Percentiles rank a stretch among this genome's conserved stretches.
phyloP scores from a whole-genome alignment of 2,329 filamentous ascomycete species.

The Oidium heveae region DNA sequence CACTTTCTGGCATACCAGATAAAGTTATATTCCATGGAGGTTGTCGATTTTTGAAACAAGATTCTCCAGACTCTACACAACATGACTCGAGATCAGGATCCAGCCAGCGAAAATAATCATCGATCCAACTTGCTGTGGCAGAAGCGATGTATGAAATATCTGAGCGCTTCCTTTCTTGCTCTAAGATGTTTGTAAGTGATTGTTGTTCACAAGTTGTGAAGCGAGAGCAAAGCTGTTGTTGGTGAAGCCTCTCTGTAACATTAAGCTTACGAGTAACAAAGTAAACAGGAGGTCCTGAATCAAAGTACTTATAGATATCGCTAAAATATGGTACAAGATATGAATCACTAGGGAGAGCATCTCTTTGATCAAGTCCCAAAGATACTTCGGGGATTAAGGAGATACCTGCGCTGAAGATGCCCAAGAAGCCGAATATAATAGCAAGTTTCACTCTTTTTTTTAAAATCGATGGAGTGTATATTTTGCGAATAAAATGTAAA shows the following conservation, averaged over 20 bases:
- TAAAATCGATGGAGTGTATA: constrained; percentile 62
- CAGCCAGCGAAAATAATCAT: constrained; percentile 93
- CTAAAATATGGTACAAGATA: constrained; percentile 95
- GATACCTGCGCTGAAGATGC: constrained; percentile 62
- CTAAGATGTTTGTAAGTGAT: constrained; percentile 71
- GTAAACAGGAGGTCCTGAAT: constrained; percentile 79
- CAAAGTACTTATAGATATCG: constrained; percentile 80
- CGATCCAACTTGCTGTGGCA: constrained; percentile 82
- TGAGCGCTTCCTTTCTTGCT: constrained; percentile 78
- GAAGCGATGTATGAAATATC: constrained; percentile 72
- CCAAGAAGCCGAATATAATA: constrained; percentile 62
- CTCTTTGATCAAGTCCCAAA: constrained; percentile 78
- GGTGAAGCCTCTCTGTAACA: constrained; percentile 45
- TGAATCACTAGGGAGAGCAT: constrained; percentile 78
- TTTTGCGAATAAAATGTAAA: constrained; percentile 72
- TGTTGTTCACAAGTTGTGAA: constrained; percentile 71
- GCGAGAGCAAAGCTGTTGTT: constrained; percentile 70
- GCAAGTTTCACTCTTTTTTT: constrained; percentile 54
- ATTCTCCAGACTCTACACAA: constrained; percentile 20
- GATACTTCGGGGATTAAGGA: constrained; percentile 65
- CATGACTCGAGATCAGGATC: constrained; percentile 52
- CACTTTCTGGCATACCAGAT: constrained; percentile 70
- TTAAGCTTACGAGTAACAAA: constrained; percentile 75
- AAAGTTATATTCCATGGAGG: constrained; percentile 80
- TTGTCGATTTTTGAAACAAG: constrained; percentile 55